Base-by-base conservation (phyloP, 2,329 filamentous ascomycete species). In the Exophiala dermatitidis region DNA sequence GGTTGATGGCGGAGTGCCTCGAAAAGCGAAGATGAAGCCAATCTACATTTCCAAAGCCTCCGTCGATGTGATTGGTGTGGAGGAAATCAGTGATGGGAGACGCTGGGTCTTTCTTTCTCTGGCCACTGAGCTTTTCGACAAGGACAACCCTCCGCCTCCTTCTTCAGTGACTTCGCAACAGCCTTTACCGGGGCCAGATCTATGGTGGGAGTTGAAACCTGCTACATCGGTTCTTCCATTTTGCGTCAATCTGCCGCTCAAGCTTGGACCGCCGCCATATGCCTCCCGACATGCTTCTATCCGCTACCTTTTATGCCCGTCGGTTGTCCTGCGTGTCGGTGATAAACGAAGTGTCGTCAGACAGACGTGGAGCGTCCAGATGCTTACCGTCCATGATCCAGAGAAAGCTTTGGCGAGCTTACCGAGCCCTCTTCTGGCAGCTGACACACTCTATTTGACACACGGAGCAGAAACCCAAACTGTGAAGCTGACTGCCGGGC, bases 371-470 rank as follows among this genome's bases (percentile, higher is more conserved):
- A 72, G 77, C 46, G 68, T 79, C 5, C 67, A 70, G 2, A 72
- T 80, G 7, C 64, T 80, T 29, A 75, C 77, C 4, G 77, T 78
- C 8, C 78, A 78, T 59, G 77, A 80, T 64, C 77, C 77, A 12
- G 76, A 79, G 60, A 78, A 77, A 63, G 77, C 77, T 5, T 68
- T 80, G 31, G 72, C 75, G 56, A 78, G 76, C 33, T 66, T 79
- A 6, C 71, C 75, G 4, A 77, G 52, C 46, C 61, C 62, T 10
- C 56, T 62, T 1, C 31, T 63, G 29, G 61, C 61, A 6, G 53
- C 60, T 10, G 62, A 75, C 54, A 76, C 76, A 5, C 64, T 79
- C 33, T 76, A 72, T 29, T 64, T 74, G 33, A 67, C 71, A 30
- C 68, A 69, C 30, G 67, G 72, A 38, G 65, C 63, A 30, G 66